Conservation (phyloP, 441 rosid species). For the Populus tomentosa region DNA sequence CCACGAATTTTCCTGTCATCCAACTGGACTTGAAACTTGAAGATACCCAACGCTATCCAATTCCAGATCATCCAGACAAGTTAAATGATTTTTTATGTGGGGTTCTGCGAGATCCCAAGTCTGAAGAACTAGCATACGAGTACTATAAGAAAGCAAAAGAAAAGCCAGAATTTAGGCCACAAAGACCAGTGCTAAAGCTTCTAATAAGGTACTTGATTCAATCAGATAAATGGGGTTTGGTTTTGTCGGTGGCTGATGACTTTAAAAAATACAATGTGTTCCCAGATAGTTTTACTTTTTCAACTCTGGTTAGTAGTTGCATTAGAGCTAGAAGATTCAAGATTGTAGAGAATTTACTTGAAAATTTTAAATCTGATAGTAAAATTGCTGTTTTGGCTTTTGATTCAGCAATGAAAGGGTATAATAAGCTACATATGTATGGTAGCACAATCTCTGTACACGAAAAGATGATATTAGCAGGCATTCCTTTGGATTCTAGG, state of each 20-base stretch:
- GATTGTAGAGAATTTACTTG: conserved; percentile 44
- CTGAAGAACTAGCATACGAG: conserved; percentile 39
- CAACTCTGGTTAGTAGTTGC: conserved; percentile 47
- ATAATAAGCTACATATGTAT: conserved; percentile 81
- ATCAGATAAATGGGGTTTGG: conserved; percentile 55
- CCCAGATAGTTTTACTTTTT: conserved; percentile 57
- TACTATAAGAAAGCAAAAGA: conserved; percentile 59
- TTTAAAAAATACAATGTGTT: conserved; percentile 42
- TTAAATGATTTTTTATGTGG: conserved; percentile 45
- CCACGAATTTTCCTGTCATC: conserved; percentile 21
- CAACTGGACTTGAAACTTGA: conserved; percentile 11
- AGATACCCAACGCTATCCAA: conserved; percentile 25
- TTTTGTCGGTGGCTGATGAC: conserved; percentile 47
- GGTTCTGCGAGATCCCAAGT: conserved; percentile 42
- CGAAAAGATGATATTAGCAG: conserved; percentile 42
- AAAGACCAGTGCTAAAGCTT: conserved; percentile 38
- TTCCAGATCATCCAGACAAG: conserved; percentile 25
- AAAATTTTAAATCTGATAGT: conserved; percentile 34
- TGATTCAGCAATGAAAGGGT: conserved; percentile 67
- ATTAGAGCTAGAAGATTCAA: conserved; percentile 54
- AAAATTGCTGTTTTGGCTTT: conserved; percentile 41
- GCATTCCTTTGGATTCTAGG: conserved; percentile 39
- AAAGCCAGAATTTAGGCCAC: conserved; percentile 46
- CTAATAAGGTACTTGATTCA: conserved; percentile 53
- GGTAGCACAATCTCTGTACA: conserved; percentile 48